These are phyloP conservation scores for Aciculosporium take DNA, from an alignment of 2,329 filamentous ascomycete genomes.

Conservation along the genomic window DNA sequence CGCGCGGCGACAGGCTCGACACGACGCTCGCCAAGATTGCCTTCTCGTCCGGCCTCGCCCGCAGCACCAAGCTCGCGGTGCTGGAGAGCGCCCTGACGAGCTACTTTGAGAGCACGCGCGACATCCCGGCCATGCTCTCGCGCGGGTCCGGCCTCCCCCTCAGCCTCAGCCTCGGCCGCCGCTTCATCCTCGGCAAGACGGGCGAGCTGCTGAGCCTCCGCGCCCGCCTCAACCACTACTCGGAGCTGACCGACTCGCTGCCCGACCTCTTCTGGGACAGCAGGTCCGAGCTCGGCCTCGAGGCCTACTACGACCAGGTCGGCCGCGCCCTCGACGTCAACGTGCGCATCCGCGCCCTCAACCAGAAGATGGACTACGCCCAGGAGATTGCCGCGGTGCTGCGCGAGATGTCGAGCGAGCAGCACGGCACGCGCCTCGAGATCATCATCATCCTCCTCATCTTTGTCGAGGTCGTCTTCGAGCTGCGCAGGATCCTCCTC, in stretches of 20 bases:
- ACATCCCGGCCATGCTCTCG: conserved; percentile 67
- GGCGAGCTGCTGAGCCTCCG: conserved; percentile 81
- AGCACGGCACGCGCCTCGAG: conserved; percentile 75
- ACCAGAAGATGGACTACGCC: conserved; percentile 96
- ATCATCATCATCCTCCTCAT: conserved; percentile 95
- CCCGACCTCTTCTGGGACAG: conserved; percentile 97
- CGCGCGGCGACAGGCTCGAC: conserved; percentile 33
- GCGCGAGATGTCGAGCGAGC: conserved; percentile 77
- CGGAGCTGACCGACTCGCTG: conserved; percentile 84
- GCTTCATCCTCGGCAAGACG: conserved; percentile 83
- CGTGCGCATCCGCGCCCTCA: conserved; percentile 77
- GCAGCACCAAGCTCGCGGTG: conserved; percentile 86
- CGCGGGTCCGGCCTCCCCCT: conserved; percentile 34
- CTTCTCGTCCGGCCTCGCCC: conserved; percentile 84
- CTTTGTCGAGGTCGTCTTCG: conserved; percentile 80
- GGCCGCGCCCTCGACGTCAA: conserved; percentile 82
- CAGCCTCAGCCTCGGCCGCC: conserved; percentile 43
- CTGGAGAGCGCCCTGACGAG: conserved; percentile 68
- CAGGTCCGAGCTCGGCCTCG: conserved; percentile 73
- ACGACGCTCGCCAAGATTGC: conserved; percentile 82
- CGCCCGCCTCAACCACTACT: conserved; percentile 91
- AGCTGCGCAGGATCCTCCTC: conserved; percentile 58
- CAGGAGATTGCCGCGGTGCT: conserved; percentile 87
- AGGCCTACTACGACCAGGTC: conserved; percentile 90
- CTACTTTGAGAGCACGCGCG: conserved; percentile 77